Base-by-base conservation (phyloP, 768 basidiomycete species). In the Mrakia hoshinonis region DNA sequence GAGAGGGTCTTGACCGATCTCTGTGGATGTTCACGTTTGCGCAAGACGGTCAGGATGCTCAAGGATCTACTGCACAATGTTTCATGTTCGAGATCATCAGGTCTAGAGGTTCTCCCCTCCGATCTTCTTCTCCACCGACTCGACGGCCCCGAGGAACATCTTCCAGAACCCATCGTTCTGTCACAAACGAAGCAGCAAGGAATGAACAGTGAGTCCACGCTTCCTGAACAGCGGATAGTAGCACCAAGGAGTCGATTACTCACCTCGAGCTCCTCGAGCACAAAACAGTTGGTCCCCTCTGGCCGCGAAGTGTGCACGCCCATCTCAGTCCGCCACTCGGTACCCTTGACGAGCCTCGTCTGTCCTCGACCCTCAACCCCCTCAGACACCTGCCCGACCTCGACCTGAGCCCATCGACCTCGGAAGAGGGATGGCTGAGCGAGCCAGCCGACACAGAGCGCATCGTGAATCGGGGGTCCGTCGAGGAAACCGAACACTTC, bases 381-480 rank as follows among this genome's bases (percentile, higher is more conserved):
- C 46, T 73, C 49, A 4, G 29, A 15, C 29, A 47, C 51, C 2
- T 31, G 15, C 22, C 70, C 47, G 15, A 60, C 73, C 43, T 72
- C 49, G 39, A 73, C 54, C 9, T 60, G 34, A 4, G 38, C 46
- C 72, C 72, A 73, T 38, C 54, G 49, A 24, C 72, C 72, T 24
- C 49, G 31, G 67, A 73, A 73, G 36, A 73, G 46, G 18, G 46
- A 46, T 3, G 72, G 72, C 22, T 58, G 46, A 13, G 61, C 72
- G 24, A 68, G 34, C 66, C 60, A 67, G 39, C 51, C 46, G 39
- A 67, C 51, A 43, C 64, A 64, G 12, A 64, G 61, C 12, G 36
- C 36, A 75, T 94, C 92, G 74, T 95, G 92, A 2, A 93, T 81
- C 2, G 92, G 92, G 7, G 92, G 92, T 0, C 91, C 92, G 43